Base-by-base conservation (phyloP, 1,284 basidiomycete genomes). In the Malassezia psittaci region DNA sequence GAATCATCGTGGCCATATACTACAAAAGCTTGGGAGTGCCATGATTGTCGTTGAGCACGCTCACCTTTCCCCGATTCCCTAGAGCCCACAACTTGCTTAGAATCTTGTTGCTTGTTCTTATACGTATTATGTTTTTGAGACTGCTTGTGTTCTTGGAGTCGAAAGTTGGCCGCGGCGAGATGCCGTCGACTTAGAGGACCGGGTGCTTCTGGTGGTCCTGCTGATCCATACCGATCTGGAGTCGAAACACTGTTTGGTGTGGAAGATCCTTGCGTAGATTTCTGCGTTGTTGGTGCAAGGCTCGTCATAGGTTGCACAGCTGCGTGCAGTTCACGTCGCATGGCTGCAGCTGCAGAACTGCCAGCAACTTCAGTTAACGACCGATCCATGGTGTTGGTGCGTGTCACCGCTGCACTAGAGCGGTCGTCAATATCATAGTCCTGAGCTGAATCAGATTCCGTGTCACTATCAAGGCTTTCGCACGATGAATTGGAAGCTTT, bases 341-440 rank as follows among this genome's bases (percentile, higher is more conserved):
- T 29, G 21, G 36, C 13, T 21, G 41, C 36, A 34, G 33, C 19
- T n/a, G 12, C 10, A 24, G 46, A 12, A 12, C n/a, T 4, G 51
- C 43, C 13, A 16, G 8, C 16, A 7, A 19, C 9, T 34, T 43
- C 41, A 12, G 15, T 24, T 2, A 45, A 34, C 1, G 34, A n/a
- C 3, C 9, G 35, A n/a, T 48, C 47, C 7, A 12, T 15, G 3
- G 47, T 29, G 38, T 19, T 43, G 6, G 41, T 29, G 10, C 48
- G 38, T 21, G 47, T 40, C 9, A 39, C 44, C 12, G 33, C 54
- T 3, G 63, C 59, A 6, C 66, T 63, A 53, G 61, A 63, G 15
- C 64, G 65, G 38, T 72, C 71, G 44, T 72, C 68, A 18, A 74
- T 74, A 43, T 74, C 71, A 40, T 65, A 74, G 35, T 67, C 62